A percentile compares a stretch with the other conserved stretches of the same genome.
Conservation (phyloP, 2,329 filamentous ascomycete species). For the Aspergillus sp. region DNA sequence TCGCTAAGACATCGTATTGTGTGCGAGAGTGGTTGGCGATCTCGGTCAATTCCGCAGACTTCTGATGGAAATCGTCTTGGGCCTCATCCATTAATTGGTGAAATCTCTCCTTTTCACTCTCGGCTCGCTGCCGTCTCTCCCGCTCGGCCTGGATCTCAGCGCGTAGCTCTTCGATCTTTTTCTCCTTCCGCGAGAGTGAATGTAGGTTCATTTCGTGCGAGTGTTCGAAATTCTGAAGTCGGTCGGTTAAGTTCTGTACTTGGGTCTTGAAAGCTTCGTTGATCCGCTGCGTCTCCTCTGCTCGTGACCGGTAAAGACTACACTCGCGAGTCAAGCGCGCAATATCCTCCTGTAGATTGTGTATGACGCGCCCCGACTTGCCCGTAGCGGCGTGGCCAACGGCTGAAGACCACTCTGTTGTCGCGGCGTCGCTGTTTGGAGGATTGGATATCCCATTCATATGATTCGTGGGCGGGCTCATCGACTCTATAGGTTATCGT, state of each 20-base stretch:
- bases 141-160: slow-evolving; percentile 48
- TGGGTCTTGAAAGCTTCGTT: slow-evolving; percentile 53
- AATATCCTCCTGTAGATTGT: slow-evolving; percentile 56
- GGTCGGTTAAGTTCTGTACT: slow-evolving; percentile 50
- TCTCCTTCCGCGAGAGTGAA: slow-evolving; percentile 52
- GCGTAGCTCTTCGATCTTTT: slow-evolving; percentile 53
- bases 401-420: slow-evolving; percentile 54
- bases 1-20: slow-evolving; percentile 51
- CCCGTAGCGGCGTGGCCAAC: slow-evolving; percentile 55
- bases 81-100: slow-evolving; percentile 46
- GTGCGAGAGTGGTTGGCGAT: slow-evolving; percentile 43
- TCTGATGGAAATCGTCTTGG: slow-evolving; percentile 46
- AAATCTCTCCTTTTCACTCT: slow-evolving; percentile 43
- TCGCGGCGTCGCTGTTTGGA: slow-evolving; percentile 34
- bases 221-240: slow-evolving; percentile 51
- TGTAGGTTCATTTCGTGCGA: slow-evolving; percentile 53
- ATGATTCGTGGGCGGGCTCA: slow-evolving; percentile 28
- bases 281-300: slow-evolving; percentile 52
- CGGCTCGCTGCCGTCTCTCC: slow-evolving; percentile 44
- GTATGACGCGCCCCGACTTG: slow-evolving; percentile 57
- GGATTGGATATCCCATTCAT: slow-evolving; percentile 37
- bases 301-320: slow-evolving; percentile 48
- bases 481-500: slow-evolving; percentile 23
- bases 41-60: slow-evolving; percentile 44
- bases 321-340: slow-evolving; percentile 54